A percentile compares a stretch with the other conserved stretches of the same genome.
These are phyloP conservation scores for Psophocarpus tetragonolobus DNA, from an alignment of 306 rosid genomes.

Conservation along the genomic window DNA sequence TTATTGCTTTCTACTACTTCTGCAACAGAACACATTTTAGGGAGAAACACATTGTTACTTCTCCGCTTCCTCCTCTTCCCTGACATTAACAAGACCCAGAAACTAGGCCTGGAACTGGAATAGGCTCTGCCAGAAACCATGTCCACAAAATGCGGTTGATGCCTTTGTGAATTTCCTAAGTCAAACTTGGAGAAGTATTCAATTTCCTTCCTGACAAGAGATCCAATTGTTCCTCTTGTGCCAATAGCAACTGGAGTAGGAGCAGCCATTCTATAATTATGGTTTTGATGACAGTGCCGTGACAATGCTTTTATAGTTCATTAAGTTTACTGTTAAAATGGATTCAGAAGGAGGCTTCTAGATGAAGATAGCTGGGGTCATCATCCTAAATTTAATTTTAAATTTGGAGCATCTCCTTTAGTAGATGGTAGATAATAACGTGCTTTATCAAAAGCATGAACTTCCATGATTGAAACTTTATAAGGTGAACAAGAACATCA, in stretches of 20 bases:
- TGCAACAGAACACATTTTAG: conserved; percentile 54
- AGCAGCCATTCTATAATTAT: conserved; percentile 58
- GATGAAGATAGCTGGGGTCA: conserved; percentile 50
- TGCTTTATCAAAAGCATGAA: conserved; percentile 54
- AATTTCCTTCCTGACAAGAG: conserved; percentile 71
- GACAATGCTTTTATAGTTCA: conserved; percentile 49
- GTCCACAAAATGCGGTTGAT: conserved; percentile 39
- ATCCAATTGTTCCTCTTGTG: conserved; percentile 82
- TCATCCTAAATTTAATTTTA: conserved; percentile 44
- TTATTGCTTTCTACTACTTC: conserved; percentile 53
- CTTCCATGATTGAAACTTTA: conserved; percentile 51
- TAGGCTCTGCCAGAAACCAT: conserved; percentile 41
- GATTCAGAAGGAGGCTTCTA: conserved; percentile 46
- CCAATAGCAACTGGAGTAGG: conserved; percentile 72
- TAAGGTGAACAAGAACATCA: conserved; percentile 40
- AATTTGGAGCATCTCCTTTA: conserved; percentile 44
- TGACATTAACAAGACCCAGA: conserved; percentile 58
- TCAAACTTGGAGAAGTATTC: conserved; percentile 73
- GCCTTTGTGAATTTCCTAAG: conserved; percentile 46
- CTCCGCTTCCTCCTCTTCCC: conserved; percentile 69
- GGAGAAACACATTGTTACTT: conserved; percentile 37
- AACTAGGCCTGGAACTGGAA: conserved; percentile 46
- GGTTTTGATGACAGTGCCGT: conserved; percentile 23
- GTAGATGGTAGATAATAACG: conserved; percentile 22
- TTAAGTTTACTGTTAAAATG: background rate